These are phyloP conservation scores for Stephania cephalantha DNA, from an alignment of 164 flowering plant species.

Conservation along the genomic window DNA sequence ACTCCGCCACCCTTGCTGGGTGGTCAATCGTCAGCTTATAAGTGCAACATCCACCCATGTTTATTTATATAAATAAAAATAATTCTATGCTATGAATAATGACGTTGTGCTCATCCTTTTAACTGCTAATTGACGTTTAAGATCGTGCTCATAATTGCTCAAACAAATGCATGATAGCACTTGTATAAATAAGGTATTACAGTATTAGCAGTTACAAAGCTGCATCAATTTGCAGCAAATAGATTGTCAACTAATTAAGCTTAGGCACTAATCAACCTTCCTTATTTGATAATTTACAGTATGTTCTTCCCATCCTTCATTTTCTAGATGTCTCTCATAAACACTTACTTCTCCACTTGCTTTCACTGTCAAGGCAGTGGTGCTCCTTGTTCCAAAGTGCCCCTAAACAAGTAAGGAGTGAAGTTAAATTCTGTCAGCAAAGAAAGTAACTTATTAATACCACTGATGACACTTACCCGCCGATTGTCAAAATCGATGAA, in stretches of 20 bases:
- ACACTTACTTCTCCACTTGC: constrained; percentile 43
- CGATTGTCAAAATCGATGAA: constrained; percentile 43
- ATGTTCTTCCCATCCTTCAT: constrained; percentile 48
- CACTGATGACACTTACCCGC: not conserved
- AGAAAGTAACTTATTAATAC: not conserved
- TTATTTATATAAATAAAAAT: too few relatives aligned
- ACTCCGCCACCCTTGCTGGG: too few relatives aligned
- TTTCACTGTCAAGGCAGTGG: constrained; percentile 38
- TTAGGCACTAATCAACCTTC: not conserved
- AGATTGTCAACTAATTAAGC: not conserved
- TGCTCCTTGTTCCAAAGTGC: constrained; percentile 64
- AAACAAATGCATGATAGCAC: too few relatives aligned
- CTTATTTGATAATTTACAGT: constrained; percentile 28
- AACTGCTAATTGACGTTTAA: too few relatives aligned
- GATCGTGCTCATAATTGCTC: too few relatives aligned
- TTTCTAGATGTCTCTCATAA: constrained; percentile 59
- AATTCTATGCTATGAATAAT: too few relatives aligned
- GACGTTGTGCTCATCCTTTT: too few relatives aligned
- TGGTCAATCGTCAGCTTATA: too few relatives aligned
- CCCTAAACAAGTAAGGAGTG: constrained; percentile 32
- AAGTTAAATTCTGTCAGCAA: not conserved
- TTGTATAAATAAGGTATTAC: too few relatives aligned
- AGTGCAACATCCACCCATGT: too few relatives aligned
- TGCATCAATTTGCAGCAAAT: not conserved
- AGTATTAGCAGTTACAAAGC: not conserved